Evolutionary conservation across 441 rosid species (phyloP).

Genomic region (Breynia disticha): DNA sequence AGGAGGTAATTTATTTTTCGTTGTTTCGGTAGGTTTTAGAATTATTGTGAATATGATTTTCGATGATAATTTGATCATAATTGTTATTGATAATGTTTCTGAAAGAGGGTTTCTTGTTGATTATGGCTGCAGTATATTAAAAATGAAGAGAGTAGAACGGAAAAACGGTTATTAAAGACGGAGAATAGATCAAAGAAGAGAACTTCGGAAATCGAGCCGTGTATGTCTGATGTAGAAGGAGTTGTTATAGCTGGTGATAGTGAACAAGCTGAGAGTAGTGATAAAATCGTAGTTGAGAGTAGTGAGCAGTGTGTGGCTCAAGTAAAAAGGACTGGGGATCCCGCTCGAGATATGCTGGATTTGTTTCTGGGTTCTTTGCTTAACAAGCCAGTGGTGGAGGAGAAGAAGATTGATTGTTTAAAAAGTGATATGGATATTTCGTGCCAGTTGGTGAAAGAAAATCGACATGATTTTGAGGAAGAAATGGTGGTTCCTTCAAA

Average conservation of each 20-base stretch:
- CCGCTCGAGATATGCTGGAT: conserved; percentile 50
- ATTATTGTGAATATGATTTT: no score
- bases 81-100: neutral
- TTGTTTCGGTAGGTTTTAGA: neutral
- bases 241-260: conserved; percentile 8
- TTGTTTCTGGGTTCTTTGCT: conserved; percentile 50
- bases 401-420: conserved; percentile 13
- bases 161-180: conserved; percentile 7
- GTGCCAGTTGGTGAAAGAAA: conserved; percentile 13
- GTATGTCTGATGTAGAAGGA: conserved; percentile 10
- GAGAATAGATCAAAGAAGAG: conserved; percentile 5
- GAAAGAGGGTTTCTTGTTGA: neutral
- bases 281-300: conserved; percentile 11
- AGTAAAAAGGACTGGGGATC: conserved; percentile 25
- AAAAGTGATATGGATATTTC: conserved; percentile 13
- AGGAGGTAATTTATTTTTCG: conserved; percentile 28
- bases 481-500: conserved; percentile 18
- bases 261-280: conserved; percentile 6
- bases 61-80: no score
- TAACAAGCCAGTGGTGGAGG: conserved; percentile 22
- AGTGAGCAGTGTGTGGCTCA: conserved; percentile 10
- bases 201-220: neutral
- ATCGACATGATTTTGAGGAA: conserved; percentile 16
- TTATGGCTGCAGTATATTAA: conserved; percentile 10
- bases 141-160: conserved; percentile 16